These are phyloP conservation scores for Plectranthus barbatus DNA, from an alignment of 257 asterid species.

Conservation along the genomic window DNA sequence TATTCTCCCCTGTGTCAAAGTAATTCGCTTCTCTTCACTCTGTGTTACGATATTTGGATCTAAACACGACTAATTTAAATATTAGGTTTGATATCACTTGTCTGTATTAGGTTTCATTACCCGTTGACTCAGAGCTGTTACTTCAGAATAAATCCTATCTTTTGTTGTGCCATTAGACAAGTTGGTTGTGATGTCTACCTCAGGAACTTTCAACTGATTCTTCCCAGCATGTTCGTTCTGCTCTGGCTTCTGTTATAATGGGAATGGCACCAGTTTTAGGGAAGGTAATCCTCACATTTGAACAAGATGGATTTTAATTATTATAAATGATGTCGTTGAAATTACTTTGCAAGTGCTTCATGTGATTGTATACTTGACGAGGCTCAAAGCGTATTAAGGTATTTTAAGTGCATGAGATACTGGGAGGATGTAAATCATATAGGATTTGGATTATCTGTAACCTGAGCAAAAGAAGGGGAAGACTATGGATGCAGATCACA, in stretches of 20 bases:
- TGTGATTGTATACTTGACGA: neutral
- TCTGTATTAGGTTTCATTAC: neutral
- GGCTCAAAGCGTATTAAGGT: neutral
- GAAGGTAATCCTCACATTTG: neutral
- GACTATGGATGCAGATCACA: neutral
- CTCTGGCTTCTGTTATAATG: slow-evolving; percentile 14
- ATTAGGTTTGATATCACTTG: neutral
- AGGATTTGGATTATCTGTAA: neutral
- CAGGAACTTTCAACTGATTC: slow-evolving; percentile 67
- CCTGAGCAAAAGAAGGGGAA: neutral
- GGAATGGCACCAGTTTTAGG: slow-evolving; percentile 7
- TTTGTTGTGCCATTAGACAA: neutral
- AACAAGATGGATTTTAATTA: neutral
- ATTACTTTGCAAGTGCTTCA: neutral
- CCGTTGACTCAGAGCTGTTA: neutral
- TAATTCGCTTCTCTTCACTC: slow-evolving; percentile 4
- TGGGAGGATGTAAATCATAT: neutral
- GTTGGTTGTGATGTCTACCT: neutral
- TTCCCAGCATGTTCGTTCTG: slow-evolving; percentile 67
- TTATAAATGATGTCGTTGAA: neutral
- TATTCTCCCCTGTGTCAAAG: slow-evolving; percentile 73
- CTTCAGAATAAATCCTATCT: neutral
- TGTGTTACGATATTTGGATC: neutral
- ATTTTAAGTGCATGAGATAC: neutral
- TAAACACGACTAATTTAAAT: neutral